Conservation (phyloP, 768 basidiomycete species). For the Boletales sp. region DNA sequence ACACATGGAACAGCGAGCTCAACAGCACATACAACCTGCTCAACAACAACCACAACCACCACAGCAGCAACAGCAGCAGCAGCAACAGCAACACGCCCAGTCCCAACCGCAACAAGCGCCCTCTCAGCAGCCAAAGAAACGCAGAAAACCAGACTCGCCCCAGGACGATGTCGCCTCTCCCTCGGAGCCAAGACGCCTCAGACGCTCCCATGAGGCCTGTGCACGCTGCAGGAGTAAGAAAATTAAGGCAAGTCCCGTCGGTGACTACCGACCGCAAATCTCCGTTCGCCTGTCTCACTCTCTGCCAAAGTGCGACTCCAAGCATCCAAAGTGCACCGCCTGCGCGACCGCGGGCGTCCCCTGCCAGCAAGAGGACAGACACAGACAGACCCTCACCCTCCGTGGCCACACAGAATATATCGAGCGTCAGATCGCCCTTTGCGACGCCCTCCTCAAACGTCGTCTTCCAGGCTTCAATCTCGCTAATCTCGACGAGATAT, state of each 20-base stretch:
- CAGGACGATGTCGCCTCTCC: conserved; percentile 53
- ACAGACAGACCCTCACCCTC: conserved; percentile 82
- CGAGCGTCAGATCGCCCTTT: conserved; percentile 77
- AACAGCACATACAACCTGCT: too few relatives aligned
- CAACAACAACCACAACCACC: conserved; percentile 31
- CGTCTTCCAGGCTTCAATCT: conserved; percentile 66
- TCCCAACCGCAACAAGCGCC: conserved; percentile 33
- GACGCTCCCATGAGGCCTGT: conserved; percentile 90
- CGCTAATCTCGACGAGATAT: conserved; percentile 60
- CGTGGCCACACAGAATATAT: conserved; percentile 80
- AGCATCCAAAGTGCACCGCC: conserved; percentile 82
- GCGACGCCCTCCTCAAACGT: conserved; percentile 74
- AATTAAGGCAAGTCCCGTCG: conserved; percentile 83
- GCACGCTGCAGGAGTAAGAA: conserved; percentile 93
- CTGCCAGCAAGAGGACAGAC: conserved; percentile 87
- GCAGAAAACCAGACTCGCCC: conserved; percentile 55
- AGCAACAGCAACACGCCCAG: conserved; percentile 32
- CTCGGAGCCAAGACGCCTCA: conserved; percentile 74
- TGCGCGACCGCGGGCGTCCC: conserved; percentile 75
- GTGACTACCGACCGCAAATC: conserved; percentile 79
- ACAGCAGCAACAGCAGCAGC: conserved; percentile 37
- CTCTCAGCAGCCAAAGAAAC: conserved; percentile 45
- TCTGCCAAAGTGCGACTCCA: conserved; percentile 75
- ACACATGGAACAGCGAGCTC: conserved; percentile 58
- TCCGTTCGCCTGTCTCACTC: conserved; percentile 49